Evolutionary conservation across 2,329 filamentous ascomycete genomes (phyloP), one percentile per base, ranked within the genome.

Genomic region (Metarhizium robertsii): DNA sequence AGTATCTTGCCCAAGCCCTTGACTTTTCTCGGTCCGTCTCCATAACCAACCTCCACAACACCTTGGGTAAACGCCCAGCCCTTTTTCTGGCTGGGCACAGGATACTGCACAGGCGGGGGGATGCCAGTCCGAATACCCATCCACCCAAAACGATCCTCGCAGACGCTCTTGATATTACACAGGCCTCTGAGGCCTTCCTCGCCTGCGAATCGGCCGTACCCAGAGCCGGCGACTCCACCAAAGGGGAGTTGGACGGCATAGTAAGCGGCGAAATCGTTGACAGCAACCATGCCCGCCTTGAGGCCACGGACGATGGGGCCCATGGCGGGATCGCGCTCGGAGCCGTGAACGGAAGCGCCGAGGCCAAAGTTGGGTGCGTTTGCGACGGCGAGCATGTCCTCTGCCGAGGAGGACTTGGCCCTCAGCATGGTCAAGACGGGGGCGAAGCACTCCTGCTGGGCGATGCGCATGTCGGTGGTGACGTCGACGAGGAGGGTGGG

Each of bases 191-290:
- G 73, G 0, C 94, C 94, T 69, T 99, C 94, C 61, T 88, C 85
- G 29, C 91, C 94, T 0, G 90, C 92, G 71, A 99, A 99, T 2
- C 92, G 80, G 1, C 94, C 94, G 69, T 97, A 97, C 0, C 89
- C 94, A 29, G 88, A 95, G 1, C 91, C 92, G 56, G 83, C 84
- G n/a, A 89, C 84, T 54, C 92, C 94, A 42, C 94, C 94, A 71
- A 99, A 99, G 0, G 94, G 94, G 43, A 99, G 74, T 71, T 96
- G 91, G 7, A 95, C 92, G 53, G 92, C 90, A 67, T 99, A 99
- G 70, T 85, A 96, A 32, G 85, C 87, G 20, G 86, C 94, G 66
- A 99, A 99, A 73, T 99, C 94, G 69, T 99, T 99, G 62, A 99
- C 83, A 29, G 90, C 85, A 0, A 97, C 89, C 88, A 96, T 96